Percentiles rank a stretch among this genome's conserved stretches.
Conservation (phyloP, 2,329 filamentous ascomycete genomes). For the Stromatinia cepivora region DNA sequence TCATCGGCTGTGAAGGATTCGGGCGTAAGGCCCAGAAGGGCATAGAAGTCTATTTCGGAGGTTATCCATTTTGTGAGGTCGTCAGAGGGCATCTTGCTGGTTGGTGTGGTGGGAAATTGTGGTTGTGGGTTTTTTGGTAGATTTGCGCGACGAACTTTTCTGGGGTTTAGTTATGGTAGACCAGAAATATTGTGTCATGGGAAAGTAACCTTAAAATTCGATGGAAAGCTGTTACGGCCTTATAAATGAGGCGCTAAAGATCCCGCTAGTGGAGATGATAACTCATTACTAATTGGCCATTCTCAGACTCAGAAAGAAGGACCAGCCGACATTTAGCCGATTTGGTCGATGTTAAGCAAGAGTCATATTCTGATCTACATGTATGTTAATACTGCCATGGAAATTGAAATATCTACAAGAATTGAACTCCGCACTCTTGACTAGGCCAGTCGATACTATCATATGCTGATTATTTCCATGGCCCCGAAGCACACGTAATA, state of each 20-base stretch:
- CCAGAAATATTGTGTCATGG: background rate
- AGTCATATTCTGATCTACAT: background rate
- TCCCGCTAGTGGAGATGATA: too few species aligned
- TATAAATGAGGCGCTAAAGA: too few species aligned
- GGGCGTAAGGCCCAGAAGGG: slow-evolving; percentile 37
- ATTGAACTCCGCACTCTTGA: background rate
- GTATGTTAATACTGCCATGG: background rate
- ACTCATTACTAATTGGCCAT: too few species aligned
- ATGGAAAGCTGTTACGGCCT: too few species aligned
- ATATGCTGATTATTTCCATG: background rate
- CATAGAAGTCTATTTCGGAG: slow-evolving; percentile 41
- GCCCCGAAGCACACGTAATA: background rate
- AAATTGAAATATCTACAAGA: background rate
- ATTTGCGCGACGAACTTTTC: background rate
- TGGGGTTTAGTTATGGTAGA: background rate
- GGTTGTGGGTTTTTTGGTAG: background rate
- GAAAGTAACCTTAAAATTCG: too few species aligned
- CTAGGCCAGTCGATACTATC: background rate
- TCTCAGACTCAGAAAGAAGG: too few species aligned
- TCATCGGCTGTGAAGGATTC: slow-evolving; percentile 36
- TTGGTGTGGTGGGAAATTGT: background rate
- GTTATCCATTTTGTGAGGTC: slow-evolving; percentile 40
- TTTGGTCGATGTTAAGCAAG: background rate
- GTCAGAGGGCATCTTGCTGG: slow-evolving; percentile 38
- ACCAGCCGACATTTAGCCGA: background rate